A percentile compares a stretch with the other conserved stretches of the same genome.
These are phyloP conservation scores for Sclerotinia sclerotiorum DNA, from an alignment of 2,329 filamentous ascomycete species.

Conservation along the genomic window DNA sequence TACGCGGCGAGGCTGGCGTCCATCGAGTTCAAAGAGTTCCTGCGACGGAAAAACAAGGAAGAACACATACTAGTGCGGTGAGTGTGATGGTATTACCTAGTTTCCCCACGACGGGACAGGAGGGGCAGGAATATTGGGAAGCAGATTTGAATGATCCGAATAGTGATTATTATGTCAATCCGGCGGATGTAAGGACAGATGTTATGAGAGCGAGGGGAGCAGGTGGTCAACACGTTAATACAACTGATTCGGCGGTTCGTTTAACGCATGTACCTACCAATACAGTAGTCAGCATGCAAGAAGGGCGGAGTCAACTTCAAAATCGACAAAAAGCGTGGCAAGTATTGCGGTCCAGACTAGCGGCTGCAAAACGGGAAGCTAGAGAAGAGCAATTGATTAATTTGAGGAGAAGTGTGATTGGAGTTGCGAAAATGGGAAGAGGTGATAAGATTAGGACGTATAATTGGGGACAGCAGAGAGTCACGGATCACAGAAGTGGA, in stretches of 20 bases:
- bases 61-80: conserved; percentile 90
- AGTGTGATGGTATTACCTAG: conserved; percentile 90
- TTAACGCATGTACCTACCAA: conserved; percentile 88
- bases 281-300: conserved; percentile 87
- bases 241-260: conserved; percentile 92
- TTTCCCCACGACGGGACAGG: conserved; percentile 59
- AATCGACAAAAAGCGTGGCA: conserved; percentile 89
- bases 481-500: conserved; percentile 71
- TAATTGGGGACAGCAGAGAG: conserved; percentile 68
- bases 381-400: conserved; percentile 76
- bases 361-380: conserved; percentile 75
- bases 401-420: conserved; percentile 75
- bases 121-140: conserved; percentile 51
- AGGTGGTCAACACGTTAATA: conserved; percentile 97
- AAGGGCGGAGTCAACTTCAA: conserved; percentile 83
- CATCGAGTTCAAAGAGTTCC: conserved; percentile 94
- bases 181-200: conserved; percentile 77
- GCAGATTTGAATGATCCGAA: conserved; percentile 76
- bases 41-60: conserved; percentile 83
- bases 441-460: conserved; percentile 88
- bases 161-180: conserved; percentile 88
- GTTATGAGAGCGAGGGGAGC: conserved; percentile 91
- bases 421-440: conserved; percentile 78
- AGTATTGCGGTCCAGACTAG: conserved; percentile 77
- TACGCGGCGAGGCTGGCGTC: conserved; percentile 88